Percentiles rank a stretch among this genome's conserved stretches.
Conservation (phyloP, 805 yeast genomes). For the Sungouiella thailandica region DNA sequence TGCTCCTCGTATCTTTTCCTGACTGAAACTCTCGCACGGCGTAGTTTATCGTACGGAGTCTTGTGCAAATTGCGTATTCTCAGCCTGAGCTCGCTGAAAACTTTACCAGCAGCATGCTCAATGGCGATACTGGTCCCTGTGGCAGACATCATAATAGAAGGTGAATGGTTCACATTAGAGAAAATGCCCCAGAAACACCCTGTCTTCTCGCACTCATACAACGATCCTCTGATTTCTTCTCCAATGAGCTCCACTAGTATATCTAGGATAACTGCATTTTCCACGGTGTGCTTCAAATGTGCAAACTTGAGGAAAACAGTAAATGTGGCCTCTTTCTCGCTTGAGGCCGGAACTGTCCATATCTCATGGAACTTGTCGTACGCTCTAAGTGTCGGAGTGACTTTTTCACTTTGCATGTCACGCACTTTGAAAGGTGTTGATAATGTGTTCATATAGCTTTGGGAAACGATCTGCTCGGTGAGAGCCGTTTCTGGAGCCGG, state of each 20-base stretch:
- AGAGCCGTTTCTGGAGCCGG: too few species aligned
- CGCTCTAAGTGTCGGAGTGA: too few species aligned
- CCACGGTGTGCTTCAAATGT: conserved; percentile 27
- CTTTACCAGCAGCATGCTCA: conserved; percentile 23
- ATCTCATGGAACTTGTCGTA: too few species aligned
- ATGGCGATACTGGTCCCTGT: conserved; percentile 49
- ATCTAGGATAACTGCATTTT: conserved; percentile 46
- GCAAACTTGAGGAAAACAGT: conserved; percentile 45
- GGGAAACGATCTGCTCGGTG: too few species aligned
- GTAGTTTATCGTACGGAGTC: conserved; percentile 31
- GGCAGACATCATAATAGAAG: conserved; percentile 47
- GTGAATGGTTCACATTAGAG: conserved; percentile 52
- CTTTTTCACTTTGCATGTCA: too few species aligned
- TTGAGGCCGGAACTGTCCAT: too few species aligned
- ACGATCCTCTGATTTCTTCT: conserved; percentile 27
- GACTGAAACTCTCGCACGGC: conserved; percentile 42
- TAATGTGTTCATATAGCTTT: too few species aligned
- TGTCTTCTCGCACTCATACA: conserved; percentile 53
- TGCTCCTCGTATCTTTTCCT: conserved; percentile 45
- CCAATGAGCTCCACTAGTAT: conserved; percentile 47
- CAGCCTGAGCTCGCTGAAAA: conserved; percentile 28
- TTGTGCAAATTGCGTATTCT: conserved; percentile 8
- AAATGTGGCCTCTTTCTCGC: too few species aligned
- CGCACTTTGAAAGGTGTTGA: too few species aligned
- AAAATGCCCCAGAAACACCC: conserved; percentile 54